A percentile compares a stretch with the other conserved stretches of the same genome.
phyloP scores from a whole-genome alignment of 768 basidiomycete genomes.

The Phanerodontia chrysosporium region DNA sequence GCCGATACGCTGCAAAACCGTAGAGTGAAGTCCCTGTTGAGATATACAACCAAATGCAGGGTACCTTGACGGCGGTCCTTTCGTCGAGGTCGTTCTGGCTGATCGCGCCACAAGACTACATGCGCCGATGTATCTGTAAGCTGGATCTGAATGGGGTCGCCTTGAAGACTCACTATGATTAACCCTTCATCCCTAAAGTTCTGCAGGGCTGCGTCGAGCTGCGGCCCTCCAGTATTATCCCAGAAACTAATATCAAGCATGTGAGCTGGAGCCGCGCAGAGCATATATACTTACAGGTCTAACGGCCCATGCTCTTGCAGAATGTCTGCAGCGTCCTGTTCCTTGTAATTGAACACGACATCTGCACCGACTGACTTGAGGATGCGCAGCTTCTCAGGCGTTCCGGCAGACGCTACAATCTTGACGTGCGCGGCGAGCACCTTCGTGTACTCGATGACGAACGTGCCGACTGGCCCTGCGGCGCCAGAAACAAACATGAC shows the following conservation, averaged over 20 bases:
- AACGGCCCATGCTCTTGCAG: constrained; percentile 50
- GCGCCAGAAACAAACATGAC: constrained; percentile 43
- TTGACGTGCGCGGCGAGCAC: constrained; percentile 32
- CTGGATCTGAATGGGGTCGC: too few species aligned
- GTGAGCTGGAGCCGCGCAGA: too few species aligned
- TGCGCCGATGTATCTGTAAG: too few species aligned
- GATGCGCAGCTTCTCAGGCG: constrained; percentile 60
- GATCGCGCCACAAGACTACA: constrained; percentile 10
- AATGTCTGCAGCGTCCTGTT: constrained; percentile 40
- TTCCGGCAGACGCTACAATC: constrained; percentile 64
- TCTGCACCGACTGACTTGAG: constrained; percentile 54
- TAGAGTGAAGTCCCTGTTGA: background rate
- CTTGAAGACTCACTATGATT: constrained; percentile 9
- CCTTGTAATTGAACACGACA: constrained; percentile 69
- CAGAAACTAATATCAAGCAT: constrained; percentile 10
- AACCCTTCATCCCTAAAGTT: constrained; percentile 1
- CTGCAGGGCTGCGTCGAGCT: constrained; percentile 1
- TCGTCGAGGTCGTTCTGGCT: constrained; percentile 5
- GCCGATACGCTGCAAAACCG: background rate
- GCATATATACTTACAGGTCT: constrained; percentile 36
- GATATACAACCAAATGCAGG: background rate
- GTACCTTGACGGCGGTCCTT: constrained; percentile 2
- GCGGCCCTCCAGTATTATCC: constrained; percentile 9
- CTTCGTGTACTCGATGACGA: constrained; percentile 37
- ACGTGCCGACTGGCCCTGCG: constrained; percentile 51